A percentile compares a stretch with the other conserved stretches of the same genome.
These are phyloP conservation scores for Solanum ossicruentum DNA, from an alignment of 257 asterid genomes.

Conservation along the genomic window DNA sequence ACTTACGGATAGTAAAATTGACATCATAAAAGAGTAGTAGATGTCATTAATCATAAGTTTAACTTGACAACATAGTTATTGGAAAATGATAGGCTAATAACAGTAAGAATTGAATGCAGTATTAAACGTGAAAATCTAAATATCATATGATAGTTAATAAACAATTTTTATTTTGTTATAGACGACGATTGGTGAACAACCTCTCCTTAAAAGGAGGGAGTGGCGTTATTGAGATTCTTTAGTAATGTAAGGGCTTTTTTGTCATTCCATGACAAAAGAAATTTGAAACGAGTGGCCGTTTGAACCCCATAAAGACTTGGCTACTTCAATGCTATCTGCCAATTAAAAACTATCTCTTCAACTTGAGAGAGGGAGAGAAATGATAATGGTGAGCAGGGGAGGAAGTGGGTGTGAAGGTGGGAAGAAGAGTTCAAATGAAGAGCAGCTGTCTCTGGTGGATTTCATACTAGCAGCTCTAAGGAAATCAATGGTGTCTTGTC, in stretches of 20 bases:
- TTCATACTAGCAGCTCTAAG: conserved; percentile 66
- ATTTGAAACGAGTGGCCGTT: conserved; percentile 70
- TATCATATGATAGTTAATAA: no score
- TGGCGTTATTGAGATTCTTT: background rate
- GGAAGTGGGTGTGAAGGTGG: conserved; percentile 45
- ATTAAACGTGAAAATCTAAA: no score
- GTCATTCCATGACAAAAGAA: conserved; percentile 4
- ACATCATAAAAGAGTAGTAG: no score
- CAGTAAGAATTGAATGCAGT: no score
- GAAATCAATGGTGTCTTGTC: conserved; percentile 88
- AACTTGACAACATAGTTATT: background rate
- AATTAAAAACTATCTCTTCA: background rate
- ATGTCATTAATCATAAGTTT: no score
- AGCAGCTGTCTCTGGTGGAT: conserved; percentile 57
- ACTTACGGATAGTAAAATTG: no score
- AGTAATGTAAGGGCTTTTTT: background rate
- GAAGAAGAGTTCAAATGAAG: conserved; percentile 8
- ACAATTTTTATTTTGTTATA: no score
- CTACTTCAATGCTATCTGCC: conserved; percentile 21
- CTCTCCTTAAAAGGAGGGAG: background rate
- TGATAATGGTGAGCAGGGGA: conserved; percentile 61
- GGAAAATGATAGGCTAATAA: background rate
- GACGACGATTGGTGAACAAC: no score
- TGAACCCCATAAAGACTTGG: conserved; percentile 25
- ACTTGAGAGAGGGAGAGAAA: background rate